Evolutionary conservation across 164 flowering plant genomes (phyloP).

Genomic region (Nymphaea colorata): DNA sequence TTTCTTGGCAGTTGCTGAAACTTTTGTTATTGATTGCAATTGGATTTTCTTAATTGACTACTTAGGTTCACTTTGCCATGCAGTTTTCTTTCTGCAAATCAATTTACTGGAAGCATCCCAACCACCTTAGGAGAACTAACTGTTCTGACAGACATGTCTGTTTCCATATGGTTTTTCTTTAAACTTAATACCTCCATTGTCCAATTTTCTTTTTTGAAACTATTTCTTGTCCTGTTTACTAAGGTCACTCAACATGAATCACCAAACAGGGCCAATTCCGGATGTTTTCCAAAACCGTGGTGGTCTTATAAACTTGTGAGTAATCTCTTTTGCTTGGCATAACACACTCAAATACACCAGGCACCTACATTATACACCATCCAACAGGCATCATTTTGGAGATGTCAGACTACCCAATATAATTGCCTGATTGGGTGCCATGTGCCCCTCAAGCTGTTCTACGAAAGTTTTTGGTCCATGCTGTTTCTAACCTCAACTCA

Average conservation of each 20-base stretch:
- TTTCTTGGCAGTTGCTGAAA: background rate
- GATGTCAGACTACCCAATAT: background rate
- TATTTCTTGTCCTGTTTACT: slow-evolving; percentile 4
- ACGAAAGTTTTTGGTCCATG: too few relatives aligned
- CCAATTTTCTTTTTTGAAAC: background rate
- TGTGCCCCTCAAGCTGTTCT: too few relatives aligned
- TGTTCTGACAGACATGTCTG: slow-evolving; percentile 55
- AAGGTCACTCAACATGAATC: slow-evolving; percentile 70
- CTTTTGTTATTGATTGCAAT: too few relatives aligned
- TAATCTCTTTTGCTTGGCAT: background rate
- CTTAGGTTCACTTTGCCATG: background rate
- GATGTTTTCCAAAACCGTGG: slow-evolving; percentile 47
- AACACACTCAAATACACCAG: background rate
- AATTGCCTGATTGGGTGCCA: too few relatives aligned
- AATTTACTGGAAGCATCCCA: slow-evolving; percentile 84
- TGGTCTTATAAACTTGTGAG: slow-evolving; percentile 61
- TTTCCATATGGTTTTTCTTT: background rate
- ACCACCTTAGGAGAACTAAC: slow-evolving; percentile 40
- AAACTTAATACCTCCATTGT: background rate
- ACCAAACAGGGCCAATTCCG: slow-evolving; percentile 60
- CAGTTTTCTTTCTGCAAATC: slow-evolving; percentile 92
- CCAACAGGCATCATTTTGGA: background rate
- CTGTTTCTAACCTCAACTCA: background rate
- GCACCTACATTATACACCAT: background rate
- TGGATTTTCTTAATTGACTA: background rate